Evolutionary conservation across 495 filamentous ascomycete genomes (phyloP).

Genomic region (Penicillium paxilli): DNA sequence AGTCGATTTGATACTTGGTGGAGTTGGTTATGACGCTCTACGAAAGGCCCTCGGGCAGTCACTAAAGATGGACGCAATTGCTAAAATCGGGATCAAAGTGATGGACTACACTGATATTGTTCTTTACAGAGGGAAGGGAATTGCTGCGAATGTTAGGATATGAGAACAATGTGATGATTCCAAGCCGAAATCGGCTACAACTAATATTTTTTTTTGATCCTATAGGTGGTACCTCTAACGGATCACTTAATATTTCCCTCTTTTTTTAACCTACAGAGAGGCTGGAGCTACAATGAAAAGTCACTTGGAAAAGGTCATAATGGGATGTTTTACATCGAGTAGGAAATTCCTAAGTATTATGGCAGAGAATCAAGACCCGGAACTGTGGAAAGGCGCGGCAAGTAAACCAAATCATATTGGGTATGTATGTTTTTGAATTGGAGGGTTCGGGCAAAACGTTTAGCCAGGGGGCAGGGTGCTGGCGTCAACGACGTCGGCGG

Average conservation of each 20-base stretch:
- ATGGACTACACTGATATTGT: slow-evolving; percentile 70
- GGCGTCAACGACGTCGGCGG: slow-evolving; percentile 87
- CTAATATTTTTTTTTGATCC: neutral
- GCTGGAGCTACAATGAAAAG: neutral
- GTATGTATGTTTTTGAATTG: slow-evolving; percentile 22
- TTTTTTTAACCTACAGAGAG: no score
- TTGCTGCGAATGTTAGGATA: slow-evolving; percentile 70
- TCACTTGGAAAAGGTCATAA: neutral
- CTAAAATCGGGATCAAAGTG: slow-evolving; percentile 67
- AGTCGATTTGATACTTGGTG: slow-evolving; percentile 72
- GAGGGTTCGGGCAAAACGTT: slow-evolving; percentile 18
- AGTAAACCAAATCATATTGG: slow-evolving; percentile 25
- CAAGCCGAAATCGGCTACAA: neutral
- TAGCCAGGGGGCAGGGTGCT: slow-evolving; percentile 93
- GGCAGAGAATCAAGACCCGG: neutral
- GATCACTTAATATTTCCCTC: neutral
- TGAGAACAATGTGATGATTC: slow-evolving; percentile 26
- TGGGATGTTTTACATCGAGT: slow-evolving; percentile 5
- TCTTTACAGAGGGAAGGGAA: slow-evolving; percentile 69
- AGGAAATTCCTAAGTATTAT: neutral
- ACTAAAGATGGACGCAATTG: slow-evolving; percentile 76
- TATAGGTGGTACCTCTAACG: neutral
- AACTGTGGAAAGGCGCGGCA: slow-evolving; percentile 9
- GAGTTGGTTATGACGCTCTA: slow-evolving; percentile 80
- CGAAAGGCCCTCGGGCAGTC: slow-evolving; percentile 79